Evolutionary conservation across 371 early-diverging fungal genomes (phyloP), one percentile per base, ranked within the genome.

Genomic region (Funneliformis caledonium): DNA sequence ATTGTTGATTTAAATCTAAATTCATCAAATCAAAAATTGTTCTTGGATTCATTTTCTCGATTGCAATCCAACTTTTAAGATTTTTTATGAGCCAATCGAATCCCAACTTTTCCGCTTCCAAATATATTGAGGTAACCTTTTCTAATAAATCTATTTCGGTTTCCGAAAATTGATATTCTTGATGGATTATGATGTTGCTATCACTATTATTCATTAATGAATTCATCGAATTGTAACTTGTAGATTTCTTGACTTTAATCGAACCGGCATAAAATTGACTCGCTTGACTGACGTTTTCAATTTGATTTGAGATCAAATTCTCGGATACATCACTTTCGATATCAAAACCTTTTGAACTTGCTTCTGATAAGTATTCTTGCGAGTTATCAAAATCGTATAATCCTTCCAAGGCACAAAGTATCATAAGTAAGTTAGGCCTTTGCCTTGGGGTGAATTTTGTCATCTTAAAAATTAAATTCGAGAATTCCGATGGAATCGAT

Each of bases 41-140:
- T 70, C 19, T 70, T 45, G 72, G 47, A 43, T 70, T 43, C 7
- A 2, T 70, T 22, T 70, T 45, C 16, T 70, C 72, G 12, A 12
- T 45, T 42, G 45, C 72, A 22, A 9, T 7, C 45, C 22, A 70
- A 19, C 19, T 3, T 45, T 70, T 70, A 12, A 70, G 33, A 70
- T 43, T 70, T 70, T 70, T 70, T 33, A n/a, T 45, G 11, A 70
- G 47, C 72, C 72, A 70, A 70, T 70, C 72, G n/a, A n/a, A 70
- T n/a, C 72, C 72, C n/a, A 42, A 70, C n/a, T 70, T 70, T 70
- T 70, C 72, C 4, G 72, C 22, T 47, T 70, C 72, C 12, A 70
- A 14, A n/a, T 70, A 70, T 16, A 70, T 0, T 31, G 16, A 12
- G 9, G 45, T 70, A 22, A 70, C n/a, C 43, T 70, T 16, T 11